Percentiles rank a stretch among this genome's conserved stretches.
These are phyloP conservation scores for Phytophthora melonis DNA, from an alignment of 352 stramenopile genomes.

Conservation along the genomic window DNA sequence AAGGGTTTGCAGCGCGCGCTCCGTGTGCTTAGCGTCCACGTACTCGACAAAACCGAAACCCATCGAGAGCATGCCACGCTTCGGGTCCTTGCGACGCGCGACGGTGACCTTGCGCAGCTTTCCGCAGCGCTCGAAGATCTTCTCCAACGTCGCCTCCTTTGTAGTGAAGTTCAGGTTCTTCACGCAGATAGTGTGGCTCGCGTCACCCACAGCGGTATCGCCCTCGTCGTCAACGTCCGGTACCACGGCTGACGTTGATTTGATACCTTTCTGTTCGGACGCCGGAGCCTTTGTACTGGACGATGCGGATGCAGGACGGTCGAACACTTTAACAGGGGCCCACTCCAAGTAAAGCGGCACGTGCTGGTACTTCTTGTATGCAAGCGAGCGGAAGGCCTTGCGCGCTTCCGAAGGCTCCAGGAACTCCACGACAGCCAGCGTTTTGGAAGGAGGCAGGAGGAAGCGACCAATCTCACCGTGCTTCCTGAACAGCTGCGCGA, in stretches of 20 bases:
- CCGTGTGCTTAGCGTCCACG: conserved; percentile 83
- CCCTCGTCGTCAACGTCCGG: conserved; percentile 70
- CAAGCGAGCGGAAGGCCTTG: conserved; percentile 95
- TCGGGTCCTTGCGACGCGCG: conserved; percentile 82
- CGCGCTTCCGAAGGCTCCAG: conserved; percentile 95
- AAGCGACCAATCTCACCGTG: conserved; percentile 90
- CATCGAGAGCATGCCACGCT: conserved; percentile 93
- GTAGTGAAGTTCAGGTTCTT: conserved; percentile 99
- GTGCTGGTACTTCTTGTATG: conserved; percentile 99
- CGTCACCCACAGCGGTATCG: conserved; percentile 68
- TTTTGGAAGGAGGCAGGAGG: conserved; percentile 93
- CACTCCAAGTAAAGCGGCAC: conserved; percentile 99
- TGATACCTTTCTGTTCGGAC: conserved; percentile 62
- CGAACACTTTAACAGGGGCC: conserved; percentile 93
- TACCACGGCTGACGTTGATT: conserved; percentile 56
- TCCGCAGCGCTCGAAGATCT: conserved; percentile 74
- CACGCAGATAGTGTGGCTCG: conserved; percentile 94
- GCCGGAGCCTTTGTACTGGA: conserved; percentile 14
- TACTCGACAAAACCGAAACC: conserved; percentile 99
- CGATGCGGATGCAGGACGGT: conserved; percentile 31
- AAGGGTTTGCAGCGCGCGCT: conserved; percentile 82
- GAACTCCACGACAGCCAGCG: conserved; percentile 97
- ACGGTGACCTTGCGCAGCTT: conserved; percentile 90
- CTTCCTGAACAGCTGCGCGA: conserved; percentile 95
- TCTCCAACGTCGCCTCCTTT: conserved; percentile 88